Base-by-base conservation (phyloP, 441 rosid species). In the Pelargonium fulgidum region DNA sequence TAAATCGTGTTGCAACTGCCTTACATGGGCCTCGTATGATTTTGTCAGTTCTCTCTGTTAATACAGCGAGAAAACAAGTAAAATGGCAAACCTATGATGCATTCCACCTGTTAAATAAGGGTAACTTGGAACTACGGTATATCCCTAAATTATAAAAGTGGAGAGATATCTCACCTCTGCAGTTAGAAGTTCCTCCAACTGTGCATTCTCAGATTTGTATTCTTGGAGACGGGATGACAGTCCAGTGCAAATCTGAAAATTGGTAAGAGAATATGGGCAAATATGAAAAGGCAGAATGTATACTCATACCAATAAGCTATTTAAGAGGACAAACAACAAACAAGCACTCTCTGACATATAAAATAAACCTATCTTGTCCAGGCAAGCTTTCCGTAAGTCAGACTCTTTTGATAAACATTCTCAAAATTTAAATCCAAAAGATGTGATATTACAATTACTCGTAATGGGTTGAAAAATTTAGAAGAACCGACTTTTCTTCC, bases 141-240 rank as follows among this genome's bases (percentile, higher is more conserved):
- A 64, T 44, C 65, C 62, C 44, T 71, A 33, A 64, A 62, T 33
- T 17, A 70, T 64, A 77, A 76, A 54, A 65, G 24, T 76, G 9
- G 65, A 52, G 47, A 20, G n/a, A 17, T 41, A 62, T 41, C 66
- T 82, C 78, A 90, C 99, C 96, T 92, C 99, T 17, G 97, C 86
- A 73, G 81, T 77, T 65, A 95, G 96, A 87, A 95, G 98, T 80
- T 95, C 99, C 83, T 95, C 99, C 73, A 95, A 85, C 84, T 95
- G 98, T 67, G 96, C 89, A 85, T 92, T 95, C 82, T 95, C 99
- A 78, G 86, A 85, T 80, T 95, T 95, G 79, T 87, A 87, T 78
- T 92, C 99, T 83, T 92, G 99, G 78, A 95, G 95, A 73, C 99
- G 97, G 71, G 91, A 81, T 67, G 93, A 87, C 74, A 95, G 95